Percentiles rank a stretch among this genome's conserved stretches.
Conservation (phyloP, 768 basidiomycete genomes). For the Pleurotus pulmonarius region DNA sequence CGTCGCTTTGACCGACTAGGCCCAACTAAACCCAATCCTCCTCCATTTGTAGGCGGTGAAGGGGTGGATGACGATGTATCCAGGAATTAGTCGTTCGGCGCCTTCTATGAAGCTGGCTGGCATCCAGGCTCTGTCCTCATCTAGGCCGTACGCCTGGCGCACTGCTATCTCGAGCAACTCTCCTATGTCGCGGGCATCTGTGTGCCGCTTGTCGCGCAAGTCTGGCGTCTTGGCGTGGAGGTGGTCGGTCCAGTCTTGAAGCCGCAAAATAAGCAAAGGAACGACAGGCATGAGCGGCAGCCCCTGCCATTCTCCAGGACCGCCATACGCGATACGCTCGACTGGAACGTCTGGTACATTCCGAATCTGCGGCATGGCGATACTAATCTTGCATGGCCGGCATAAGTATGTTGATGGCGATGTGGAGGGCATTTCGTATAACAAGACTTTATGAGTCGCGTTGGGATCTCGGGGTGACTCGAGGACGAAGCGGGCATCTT, state of each 20-base stretch:
- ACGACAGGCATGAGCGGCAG: conserved; percentile 9
- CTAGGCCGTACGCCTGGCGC: conserved; percentile 11
- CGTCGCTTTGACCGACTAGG: too few species aligned
- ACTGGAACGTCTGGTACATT: conserved; percentile 12
- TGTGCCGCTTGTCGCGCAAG: background rate
- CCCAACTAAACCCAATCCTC: background rate
- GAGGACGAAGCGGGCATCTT: conserved; percentile 24
- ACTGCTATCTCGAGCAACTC: background rate
- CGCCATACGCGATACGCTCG: background rate
- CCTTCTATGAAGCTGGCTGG: background rate
- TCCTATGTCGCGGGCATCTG: background rate
- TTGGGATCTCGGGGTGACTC: conserved; percentile 21
- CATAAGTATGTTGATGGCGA: background rate
- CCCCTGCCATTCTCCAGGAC: background rate
- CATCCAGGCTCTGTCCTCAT: background rate
- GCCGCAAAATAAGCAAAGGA: background rate
- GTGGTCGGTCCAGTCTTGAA: conserved; percentile 3
- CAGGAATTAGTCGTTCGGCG: background rate
- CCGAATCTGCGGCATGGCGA: conserved; percentile 11
- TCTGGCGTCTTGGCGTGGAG: background rate
- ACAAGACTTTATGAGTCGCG: conserved; percentile 27
- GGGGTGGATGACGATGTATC: background rate
- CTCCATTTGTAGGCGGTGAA: background rate
- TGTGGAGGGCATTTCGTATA: background rate
- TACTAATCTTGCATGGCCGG: conserved; percentile 11